Evolutionary conservation across 148 eudicot species (phyloP), one percentile per base, ranked within the genome.

Genomic region (Agrostemma githago): DNA sequence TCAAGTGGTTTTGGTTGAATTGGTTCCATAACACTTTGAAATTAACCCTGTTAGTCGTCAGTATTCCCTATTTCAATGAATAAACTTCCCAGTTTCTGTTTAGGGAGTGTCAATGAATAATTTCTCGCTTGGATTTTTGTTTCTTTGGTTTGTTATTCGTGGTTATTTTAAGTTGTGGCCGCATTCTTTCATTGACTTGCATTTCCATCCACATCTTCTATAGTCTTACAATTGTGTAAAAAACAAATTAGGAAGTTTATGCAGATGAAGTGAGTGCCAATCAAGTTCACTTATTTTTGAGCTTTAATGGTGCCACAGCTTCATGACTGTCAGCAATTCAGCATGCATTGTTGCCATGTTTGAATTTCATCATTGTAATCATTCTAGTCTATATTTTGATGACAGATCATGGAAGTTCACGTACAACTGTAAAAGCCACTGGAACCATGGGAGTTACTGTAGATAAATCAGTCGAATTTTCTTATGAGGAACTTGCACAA

Each of bases 401-500:
- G 72, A 57, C 73, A 80, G 79, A 53, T 66, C 56, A 43, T 72
- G 79, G 68, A 60, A 72, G 73, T 72, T 65, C 76, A 12, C 79
- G 39, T 20, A 60, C 59, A 72, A 65, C 68, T 46, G 54, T 58
- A 80, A 67, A 54, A 71, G 77, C 76, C 7, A 77, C 86, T 74
- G 83, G 76, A 42, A 79, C 74, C 51, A 80, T 80, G 16, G 91
- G 93, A 68, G 81, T 93, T 40, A 89, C 85, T 20, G 89, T 93
- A 41, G 89, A 85, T 72, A 90, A 89, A 84, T 90, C 93, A 74
- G 89, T 90, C 77, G 88, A 88, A 79, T 93, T 89, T 74, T 83
- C 94, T 6, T 90, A 90, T 82, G 96, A 93, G 75, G 98, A 93
- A 80, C 90, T 93, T 72, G 89, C 98, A 62, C 83, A 73, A 48